A percentile compares a stretch with the other conserved stretches of the same genome.
Conservation (phyloP, 345 rosid genomes). For the Sonneratia caseolaris region DNA sequence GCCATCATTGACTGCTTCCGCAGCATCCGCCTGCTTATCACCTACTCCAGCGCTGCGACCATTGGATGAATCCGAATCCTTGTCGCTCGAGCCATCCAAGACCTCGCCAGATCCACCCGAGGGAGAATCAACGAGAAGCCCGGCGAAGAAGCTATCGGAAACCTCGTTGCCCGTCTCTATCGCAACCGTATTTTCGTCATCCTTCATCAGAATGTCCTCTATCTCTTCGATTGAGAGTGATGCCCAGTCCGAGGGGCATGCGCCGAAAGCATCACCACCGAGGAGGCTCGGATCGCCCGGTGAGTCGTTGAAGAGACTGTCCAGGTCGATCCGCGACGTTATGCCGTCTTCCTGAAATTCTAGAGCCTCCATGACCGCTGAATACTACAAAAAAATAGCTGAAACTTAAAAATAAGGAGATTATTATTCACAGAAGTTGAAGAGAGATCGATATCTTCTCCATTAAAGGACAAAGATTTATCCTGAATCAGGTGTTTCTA, state of each 20-base stretch:
- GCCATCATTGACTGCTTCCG: constrained; percentile 7
- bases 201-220: constrained; percentile 42
- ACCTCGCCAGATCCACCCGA: constrained; percentile 12
- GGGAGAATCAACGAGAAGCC: constrained; percentile 38
- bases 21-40: background rate
- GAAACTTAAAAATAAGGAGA: background rate
- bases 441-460: background rate
- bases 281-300: constrained; percentile 11
- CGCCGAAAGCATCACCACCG: background rate
- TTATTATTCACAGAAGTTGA: background rate
- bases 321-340: constrained; percentile 23
- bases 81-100: constrained; percentile 16
- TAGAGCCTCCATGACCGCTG: background rate
- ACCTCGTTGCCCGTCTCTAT: constrained; percentile 17
- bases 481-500: background rate
- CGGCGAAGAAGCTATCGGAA: constrained; percentile 30
- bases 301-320: constrained; percentile 14
- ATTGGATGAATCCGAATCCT: constrained; percentile 18
- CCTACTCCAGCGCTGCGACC: background rate
- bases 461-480: background rate
- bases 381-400: background rate
- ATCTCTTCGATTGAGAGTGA: constrained; percentile 34
- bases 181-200: constrained; percentile 24
- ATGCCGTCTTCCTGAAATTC: constrained; percentile 14
- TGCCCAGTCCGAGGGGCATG: constrained; percentile 22